Evolutionary conservation across 495 filamentous ascomycete species (phyloP), one percentile per base, ranked within the genome.

Genomic region (Annulohypoxylon bovei): DNA sequence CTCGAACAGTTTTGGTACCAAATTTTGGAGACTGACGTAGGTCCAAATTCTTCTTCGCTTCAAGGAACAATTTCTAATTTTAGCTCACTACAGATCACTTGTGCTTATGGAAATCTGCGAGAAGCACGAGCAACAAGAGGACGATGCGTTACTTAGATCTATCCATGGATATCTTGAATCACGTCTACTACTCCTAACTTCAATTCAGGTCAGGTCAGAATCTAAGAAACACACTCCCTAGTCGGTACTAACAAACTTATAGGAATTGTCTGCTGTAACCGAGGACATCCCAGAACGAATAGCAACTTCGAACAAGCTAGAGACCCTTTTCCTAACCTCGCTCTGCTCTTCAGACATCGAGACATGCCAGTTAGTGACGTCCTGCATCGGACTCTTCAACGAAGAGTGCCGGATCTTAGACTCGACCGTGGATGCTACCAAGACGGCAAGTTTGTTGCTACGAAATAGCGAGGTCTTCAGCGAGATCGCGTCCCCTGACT

Each of bases 331-430:
- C 62, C 76, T 90, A 4, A 84, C 89, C 2, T 82, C 86, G 1
- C 83, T 90, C 20, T 90, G 88, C 69, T 89, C 87, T 9, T 81
- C 85, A 18, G 87, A 90, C 56, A 85, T 90, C 16, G 86, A 88
- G 30, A 84, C 83, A 22, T 90, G 88, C 72, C 86, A 86, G 60
- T 74, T 87, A 25, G 88, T 89, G 32, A 90, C 87, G 3, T 83
- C 84, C 33, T 87, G 86, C 65, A 85, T 90, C 57, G 85, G 83
- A n/a, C 75, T 88, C n/a, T 84, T 88, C 54, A 85, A 88, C 61
- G 85, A 89, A 39, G 88, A 90, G 65, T 87, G 86, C 57, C 77
- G 78, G 3, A 77, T 86, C 25, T 81, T 88, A n/a, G 85, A 88
- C 52, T 81, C 80, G 7, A 77, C 80, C 9, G 77, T 81, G 20